Evolutionary conservation across 2,329 filamentous ascomycete species (phyloP), one percentile per base, ranked within the genome.

Genomic region (Aureobasidium sp.): DNA sequence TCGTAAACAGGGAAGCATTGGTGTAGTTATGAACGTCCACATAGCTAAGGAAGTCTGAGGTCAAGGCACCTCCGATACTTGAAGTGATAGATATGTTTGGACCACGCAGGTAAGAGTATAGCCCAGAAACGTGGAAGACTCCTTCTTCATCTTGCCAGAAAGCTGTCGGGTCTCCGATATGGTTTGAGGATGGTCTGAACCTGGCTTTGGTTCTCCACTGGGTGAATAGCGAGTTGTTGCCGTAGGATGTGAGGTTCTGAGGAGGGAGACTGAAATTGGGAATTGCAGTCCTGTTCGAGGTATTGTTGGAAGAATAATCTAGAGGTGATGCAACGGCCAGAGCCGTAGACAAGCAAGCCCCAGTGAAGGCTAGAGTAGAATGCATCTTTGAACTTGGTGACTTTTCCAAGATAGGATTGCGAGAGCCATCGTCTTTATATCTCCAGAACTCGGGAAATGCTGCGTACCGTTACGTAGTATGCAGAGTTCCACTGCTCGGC

Each of bases 21-120:
- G 74, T 65, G 48, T 78, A 76, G 27, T 70, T 63, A 61, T 78
- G 77, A 14, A 74, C 64, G 47, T 78, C 77, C 19, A 68, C 62
- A 63, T 78, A 78, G 24, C 73, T 77, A 15, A 78, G 71, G 19
- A 79, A 68, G 54, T 79, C 75, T 44, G 74, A 70, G 0, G 77
- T 79, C 17, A 73, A 76, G 19, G 74, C 73, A 37, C 61, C 64
- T 17, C 66, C 67, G n/a, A 65, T 65, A 37, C 65, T 64, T 33
- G 64, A 64, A 4, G 40, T 44, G 37, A 35, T 44, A 12, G 58
- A 60, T 2, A 52, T 40, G 27, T 50, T 52, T 9, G 45, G 33
- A 31, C 33, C 35, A 44, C 47, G 22, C 7, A 52, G 35, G 7
- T 40, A 49, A 3, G 45, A 50, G 37, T 42, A 49, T 2, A 60